Conservation (phyloP, 352 stramenopile species). For the Phytophthora macrochlamydospora region DNA sequence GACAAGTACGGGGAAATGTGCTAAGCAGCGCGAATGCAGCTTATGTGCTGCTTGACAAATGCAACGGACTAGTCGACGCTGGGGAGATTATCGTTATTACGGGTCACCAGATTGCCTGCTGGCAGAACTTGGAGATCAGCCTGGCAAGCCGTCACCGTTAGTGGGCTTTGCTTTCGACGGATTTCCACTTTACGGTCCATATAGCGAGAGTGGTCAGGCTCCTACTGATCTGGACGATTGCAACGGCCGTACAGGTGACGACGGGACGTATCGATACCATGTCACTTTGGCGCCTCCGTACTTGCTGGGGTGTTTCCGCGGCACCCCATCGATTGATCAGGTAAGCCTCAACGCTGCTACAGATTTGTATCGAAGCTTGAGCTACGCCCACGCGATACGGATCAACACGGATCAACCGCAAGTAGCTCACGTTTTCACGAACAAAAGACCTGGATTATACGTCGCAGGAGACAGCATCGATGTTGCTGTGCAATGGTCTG, state of each 20-base stretch:
- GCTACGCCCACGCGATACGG: slow-evolving; percentile 52
- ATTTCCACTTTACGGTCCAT: slow-evolving; percentile 75
- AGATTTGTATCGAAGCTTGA: slow-evolving; percentile 59
- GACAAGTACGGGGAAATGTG: slow-evolving; percentile 46
- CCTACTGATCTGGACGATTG: slow-evolving; percentile 68
- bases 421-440: slow-evolving; percentile 58
- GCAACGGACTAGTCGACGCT: slow-evolving; percentile 65
- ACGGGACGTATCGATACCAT: slow-evolving; percentile 76
- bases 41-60: slow-evolving; percentile 67
- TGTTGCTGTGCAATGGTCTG: slow-evolving; percentile 65
- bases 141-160: slow-evolving; percentile 49
- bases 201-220: slow-evolving; percentile 44
- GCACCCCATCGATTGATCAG: slow-evolving; percentile 21
- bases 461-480: slow-evolving; percentile 68
- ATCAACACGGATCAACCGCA: slow-evolving; percentile 54
- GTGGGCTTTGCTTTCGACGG: slow-evolving; percentile 80
- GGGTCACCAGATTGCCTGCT: slow-evolving; percentile 71
- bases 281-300: slow-evolving; percentile 55
- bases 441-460: slow-evolving; percentile 61
- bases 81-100: slow-evolving; percentile 82
- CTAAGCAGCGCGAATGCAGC: slow-evolving; percentile 41
- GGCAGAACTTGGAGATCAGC: slow-evolving; percentile 37
- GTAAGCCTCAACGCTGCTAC: slow-evolving; percentile 17
- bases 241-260: slow-evolving; percentile 64
- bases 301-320: slow-evolving; percentile 71